Evolutionary conservation across 352 stramenopile species (phyloP).

Genomic region (Phytopythium montanum): DNA sequence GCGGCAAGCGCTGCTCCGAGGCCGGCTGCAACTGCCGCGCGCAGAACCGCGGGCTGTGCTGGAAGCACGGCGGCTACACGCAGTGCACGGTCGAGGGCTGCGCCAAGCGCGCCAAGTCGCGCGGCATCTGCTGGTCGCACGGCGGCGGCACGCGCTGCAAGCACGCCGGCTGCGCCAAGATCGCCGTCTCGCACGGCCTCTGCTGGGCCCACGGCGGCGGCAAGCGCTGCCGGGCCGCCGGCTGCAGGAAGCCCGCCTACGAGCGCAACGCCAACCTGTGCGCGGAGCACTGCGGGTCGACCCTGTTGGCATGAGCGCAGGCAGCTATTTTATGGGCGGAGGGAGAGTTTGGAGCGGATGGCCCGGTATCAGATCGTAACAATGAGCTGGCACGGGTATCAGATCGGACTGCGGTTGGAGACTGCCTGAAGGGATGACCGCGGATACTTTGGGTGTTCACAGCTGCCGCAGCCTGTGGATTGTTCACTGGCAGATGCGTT

Average conservation of each 20-base stretch:
- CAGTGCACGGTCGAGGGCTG: slow-evolving; percentile 48
- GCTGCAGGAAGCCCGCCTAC: slow-evolving; percentile 53
- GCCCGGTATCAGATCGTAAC: no score
- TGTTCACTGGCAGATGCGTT: no score
- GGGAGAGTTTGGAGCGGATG: no score
- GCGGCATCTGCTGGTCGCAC: slow-evolving; percentile 23
- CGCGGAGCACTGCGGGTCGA: slow-evolving; percentile 19
- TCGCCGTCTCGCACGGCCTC: slow-evolving; percentile 33
- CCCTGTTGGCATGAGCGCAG: no score
- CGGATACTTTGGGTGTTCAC: no score
- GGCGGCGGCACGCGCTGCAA: slow-evolving; percentile 38
- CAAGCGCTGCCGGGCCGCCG: slow-evolving; percentile 35
- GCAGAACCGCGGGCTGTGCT: slow-evolving; percentile 52
- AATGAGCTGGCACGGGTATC: no score
- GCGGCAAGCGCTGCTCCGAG: slow-evolving; percentile 43
- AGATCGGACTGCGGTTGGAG: no score
- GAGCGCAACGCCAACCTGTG: slow-evolving; percentile 62
- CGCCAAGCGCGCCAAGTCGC: slow-evolving; percentile 32
- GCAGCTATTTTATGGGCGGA: no score
- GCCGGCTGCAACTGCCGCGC: slow-evolving; percentile 49
- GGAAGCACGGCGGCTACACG: slow-evolving; percentile 55
- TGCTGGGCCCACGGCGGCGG: slow-evolving; percentile 41
- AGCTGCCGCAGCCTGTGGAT: no score
- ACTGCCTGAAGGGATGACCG: no score
- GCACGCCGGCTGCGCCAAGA: slow-evolving; percentile 43